Evolutionary conservation across 352 stramenopile genomes (phyloP), one percentile per base, ranked within the genome.

Genomic region (Phytophthora hibernalis): DNA sequence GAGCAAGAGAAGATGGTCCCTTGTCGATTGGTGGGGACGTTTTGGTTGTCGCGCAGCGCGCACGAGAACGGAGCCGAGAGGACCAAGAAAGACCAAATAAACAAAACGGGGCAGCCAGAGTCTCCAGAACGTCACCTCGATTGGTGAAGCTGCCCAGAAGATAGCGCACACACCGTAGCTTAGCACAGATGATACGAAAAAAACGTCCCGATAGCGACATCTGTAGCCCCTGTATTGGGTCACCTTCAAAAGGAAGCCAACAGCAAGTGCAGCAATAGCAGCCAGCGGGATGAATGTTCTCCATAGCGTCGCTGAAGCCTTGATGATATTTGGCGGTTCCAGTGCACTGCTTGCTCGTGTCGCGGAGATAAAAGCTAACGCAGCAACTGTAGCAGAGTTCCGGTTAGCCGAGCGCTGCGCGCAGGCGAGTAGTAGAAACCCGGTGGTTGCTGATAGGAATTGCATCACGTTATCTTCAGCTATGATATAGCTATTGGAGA

Each of bases 401-500:
- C 28, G 40, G 3, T 48, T 61, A 30, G 24, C 35, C 30, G 51
- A 38, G 6, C 69, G 62, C 54, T 82, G 76, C 1, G 70, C 40
- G 13, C 56, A 65, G 20, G 48, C 44, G 5, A 90, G 61, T 55
- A 85, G 44, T 48, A 86, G 85, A 40, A 84, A 74, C 1, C 84
- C 84, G 0, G 68, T 76, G 7, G 79, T 87, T 37, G 77, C 69
- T 20, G 74, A 79, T 40, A 96, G 55, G 47, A 93, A 96, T 21
- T 81, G 72, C 69, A 93, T 86, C 9, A 91, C 84, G 24, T 73
- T 76, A 54, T 74, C 58, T 51, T 96, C 87, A 8, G 83, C 74
- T n/a, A 94, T 82, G 26, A 96, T 91, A 65, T 90, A 96, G 73
- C 85, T 95, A 61, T 96, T 96, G 31, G 89, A 95, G 18, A 94